phyloP scores from a whole-genome alignment of 441 rosid genomes.

The Lepidium campestre region DNA sequence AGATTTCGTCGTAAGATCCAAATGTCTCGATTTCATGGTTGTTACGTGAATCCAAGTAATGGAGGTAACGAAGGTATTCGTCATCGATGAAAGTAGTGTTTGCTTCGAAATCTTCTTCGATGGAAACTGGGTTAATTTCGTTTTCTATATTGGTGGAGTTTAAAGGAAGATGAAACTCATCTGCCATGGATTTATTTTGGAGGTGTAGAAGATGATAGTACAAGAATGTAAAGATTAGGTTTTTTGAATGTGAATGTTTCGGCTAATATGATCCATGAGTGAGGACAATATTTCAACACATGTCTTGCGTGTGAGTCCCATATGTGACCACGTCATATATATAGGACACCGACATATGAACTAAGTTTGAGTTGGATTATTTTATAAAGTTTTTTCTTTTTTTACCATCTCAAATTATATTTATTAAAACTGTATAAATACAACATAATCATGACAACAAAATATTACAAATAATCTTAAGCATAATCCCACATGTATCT shows the following conservation, averaged over 20 bases:
- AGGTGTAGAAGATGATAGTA: neutral
- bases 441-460: too few species aligned
- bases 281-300: neutral
- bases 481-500: too few species aligned
- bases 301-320: neutral
- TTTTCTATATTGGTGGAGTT: neutral
- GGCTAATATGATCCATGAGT: neutral
- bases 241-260: neutral
- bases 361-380: neutral
- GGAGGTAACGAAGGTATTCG: constrained; percentile 6
- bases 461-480: too few species aligned
- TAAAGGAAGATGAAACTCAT: constrained; percentile 19
- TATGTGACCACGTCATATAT: neutral
- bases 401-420: too few species aligned
- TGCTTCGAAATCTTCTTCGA: neutral
- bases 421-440: too few species aligned
- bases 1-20: constrained; percentile 17
- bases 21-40: constrained; percentile 4
- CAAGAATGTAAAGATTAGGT: neutral
- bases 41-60: constrained; percentile 14
- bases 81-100: neutral
- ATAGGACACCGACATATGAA: neutral
- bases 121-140: neutral
- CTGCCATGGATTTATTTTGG: constrained; percentile 2
- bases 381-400: too few species aligned